A percentile compares a stretch with the other conserved stretches of the same genome.
These are phyloP conservation scores for Yamagishiella unicocca DNA, from an alignment of 139 green algal genomes.

Conservation along the genomic window DNA sequence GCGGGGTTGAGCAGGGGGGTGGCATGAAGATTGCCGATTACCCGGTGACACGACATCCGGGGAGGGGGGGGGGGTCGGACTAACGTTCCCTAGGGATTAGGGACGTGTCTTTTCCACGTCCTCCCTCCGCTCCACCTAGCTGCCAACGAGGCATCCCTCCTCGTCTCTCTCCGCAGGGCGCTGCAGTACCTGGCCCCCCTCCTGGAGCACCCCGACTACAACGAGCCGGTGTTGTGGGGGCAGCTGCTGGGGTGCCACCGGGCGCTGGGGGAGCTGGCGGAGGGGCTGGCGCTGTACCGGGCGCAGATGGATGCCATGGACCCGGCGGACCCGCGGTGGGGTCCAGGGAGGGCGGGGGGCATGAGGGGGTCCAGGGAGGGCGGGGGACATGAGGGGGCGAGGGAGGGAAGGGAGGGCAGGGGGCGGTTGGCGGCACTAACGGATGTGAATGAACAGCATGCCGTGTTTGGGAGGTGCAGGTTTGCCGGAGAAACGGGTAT, in stretches of 20 bases:
- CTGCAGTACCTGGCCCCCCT: constrained; percentile 39
- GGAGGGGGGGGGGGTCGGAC: too few species aligned
- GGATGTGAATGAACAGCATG: too few species aligned
- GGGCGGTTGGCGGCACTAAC: too few species aligned
- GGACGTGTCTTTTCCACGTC: background rate
- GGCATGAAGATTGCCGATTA: background rate
- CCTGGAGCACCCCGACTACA: constrained; percentile 53
- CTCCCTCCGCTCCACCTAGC: background rate
- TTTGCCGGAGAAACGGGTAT: too few species aligned
- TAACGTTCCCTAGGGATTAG: too few species aligned
- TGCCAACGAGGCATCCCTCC: background rate
- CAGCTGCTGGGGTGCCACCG: constrained; percentile 69
- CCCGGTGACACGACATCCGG: background rate
- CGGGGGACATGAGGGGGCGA: background rate
- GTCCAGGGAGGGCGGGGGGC: background rate
- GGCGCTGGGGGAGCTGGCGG: constrained; percentile 26
- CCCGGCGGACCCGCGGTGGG: constrained; percentile 42
- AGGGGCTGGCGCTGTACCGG: constrained; percentile 56
- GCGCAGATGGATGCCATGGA: constrained; percentile 14
- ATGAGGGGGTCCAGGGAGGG: background rate
- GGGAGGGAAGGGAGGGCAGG: background rate
- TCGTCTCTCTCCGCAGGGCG: background rate
- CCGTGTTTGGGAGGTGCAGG: background rate
- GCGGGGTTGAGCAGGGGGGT: background rate
- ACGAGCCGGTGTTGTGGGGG: constrained; percentile 65